These are phyloP conservation scores for Cryomyces minteri DNA, from an alignment of 495 filamentous ascomycete species.

Conservation along the genomic window DNA sequence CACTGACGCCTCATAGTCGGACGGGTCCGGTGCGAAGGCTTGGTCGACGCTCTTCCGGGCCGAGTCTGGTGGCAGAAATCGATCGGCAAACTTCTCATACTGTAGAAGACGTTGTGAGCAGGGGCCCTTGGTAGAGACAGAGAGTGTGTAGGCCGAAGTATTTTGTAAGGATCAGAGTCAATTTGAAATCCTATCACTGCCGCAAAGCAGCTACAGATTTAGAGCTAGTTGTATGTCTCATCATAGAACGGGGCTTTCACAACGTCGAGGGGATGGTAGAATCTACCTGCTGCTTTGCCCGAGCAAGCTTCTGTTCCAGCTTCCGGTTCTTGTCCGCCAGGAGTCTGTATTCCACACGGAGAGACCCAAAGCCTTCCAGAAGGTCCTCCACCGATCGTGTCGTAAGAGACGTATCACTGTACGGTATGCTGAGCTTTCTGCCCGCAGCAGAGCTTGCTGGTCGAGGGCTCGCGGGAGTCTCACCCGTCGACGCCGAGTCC, in stretches of 20 bases:
- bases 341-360: conserved; percentile 18
- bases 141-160: conserved; percentile 3
- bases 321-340: conserved; percentile 14
- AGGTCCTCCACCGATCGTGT: conserved; percentile 9
- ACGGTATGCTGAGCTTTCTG: too few relatives aligned
- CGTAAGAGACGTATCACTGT: too few relatives aligned
- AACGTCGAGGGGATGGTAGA: not conserved
- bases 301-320: conserved; percentile 19
- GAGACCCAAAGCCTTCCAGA: conserved; percentile 16
- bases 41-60: conserved; percentile 6
- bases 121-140: conserved; percentile 3
- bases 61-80: conserved; percentile 6
- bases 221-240: conserved; percentile 45
- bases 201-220: conserved; percentile 44
- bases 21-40: conserved; percentile 4
- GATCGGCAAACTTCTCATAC: conserved; percentile 19
- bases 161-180: conserved; percentile 8
- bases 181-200: conserved; percentile 27
- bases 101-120: conserved; percentile 1
- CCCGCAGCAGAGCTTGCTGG: too few relatives aligned
- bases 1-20: not conserved
- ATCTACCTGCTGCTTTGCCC: conserved; percentile 20
- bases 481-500: too few relatives aligned
- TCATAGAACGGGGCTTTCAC: conserved; percentile 22
- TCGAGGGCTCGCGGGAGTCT: too few relatives aligned